A percentile compares a stretch with the other conserved stretches of the same genome.
Evolutionary conservation across 805 yeast genomes (phyloP).

Genomic region (Zygosaccharomyces siamensis): DNA sequence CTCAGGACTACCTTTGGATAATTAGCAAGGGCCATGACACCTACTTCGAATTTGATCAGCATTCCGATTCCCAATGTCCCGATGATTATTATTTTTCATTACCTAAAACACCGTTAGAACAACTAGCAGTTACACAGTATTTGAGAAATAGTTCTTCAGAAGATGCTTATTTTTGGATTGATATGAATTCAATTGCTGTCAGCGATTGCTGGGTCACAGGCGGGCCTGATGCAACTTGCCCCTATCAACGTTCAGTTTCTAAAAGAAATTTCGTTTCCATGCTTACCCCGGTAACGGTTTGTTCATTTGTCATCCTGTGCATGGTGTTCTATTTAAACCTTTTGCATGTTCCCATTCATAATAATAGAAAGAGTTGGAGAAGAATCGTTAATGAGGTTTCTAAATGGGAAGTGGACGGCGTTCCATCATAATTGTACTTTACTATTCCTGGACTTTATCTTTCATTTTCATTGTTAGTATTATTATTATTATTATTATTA

Average conservation of each 20-base stretch:
- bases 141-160: conserved; percentile 9
- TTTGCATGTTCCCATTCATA: conserved; percentile 62
- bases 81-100: conserved; percentile 38
- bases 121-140: conserved; percentile 27
- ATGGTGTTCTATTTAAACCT: conserved; percentile 53
- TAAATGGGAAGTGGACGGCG: conserved; percentile 75
- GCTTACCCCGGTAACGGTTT: conserved; percentile 62
- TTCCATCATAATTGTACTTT: conserved; percentile 53
- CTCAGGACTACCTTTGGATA: conserved; percentile 42
- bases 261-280: conserved; percentile 54
- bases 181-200: conserved; percentile 70
- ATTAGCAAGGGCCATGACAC: conserved; percentile 33
- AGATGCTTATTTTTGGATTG: conserved; percentile 53
- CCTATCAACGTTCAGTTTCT: conserved; percentile 57
- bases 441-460: neutral
- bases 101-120: conserved; percentile 50
- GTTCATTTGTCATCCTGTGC: conserved; percentile 48
- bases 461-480: neutral
- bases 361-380: conserved; percentile 63
- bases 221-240: conserved; percentile 73
- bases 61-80: conserved; percentile 34
- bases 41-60: conserved; percentile 42
- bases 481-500: no score
- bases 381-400: conserved; percentile 50
- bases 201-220: conserved; percentile 81